These are phyloP conservation scores for Metarhizium anisopliae DNA, from an alignment of 2,329 filamentous ascomycete species.

Conservation along the genomic window DNA sequence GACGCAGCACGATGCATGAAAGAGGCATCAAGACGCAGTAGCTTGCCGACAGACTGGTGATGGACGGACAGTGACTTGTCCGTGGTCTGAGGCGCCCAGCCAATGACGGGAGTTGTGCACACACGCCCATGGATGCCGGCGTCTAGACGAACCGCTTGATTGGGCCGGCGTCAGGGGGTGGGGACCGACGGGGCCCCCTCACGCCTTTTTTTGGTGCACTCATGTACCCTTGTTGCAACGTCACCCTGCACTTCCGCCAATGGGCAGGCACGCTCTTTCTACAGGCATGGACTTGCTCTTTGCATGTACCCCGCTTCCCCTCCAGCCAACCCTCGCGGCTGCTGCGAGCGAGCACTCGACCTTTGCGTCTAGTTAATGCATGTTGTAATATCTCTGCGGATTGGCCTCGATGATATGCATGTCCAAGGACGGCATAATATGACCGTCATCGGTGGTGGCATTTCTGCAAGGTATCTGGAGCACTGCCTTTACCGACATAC, in stretches of 20 bases:
- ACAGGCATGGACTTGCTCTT: no score
- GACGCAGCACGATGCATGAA: neutral
- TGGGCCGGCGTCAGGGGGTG: constrained; percentile 7
- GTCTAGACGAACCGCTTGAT: constrained; percentile 14
- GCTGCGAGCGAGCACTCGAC: no score
- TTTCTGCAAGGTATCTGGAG: neutral
- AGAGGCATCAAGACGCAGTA: neutral
- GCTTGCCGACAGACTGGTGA: neutral
- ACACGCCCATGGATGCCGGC: constrained; percentile 9
- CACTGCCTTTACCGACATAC: neutral
- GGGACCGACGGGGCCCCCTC: neutral
- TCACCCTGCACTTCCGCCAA: constrained; percentile 1
- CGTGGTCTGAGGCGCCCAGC: neutral
- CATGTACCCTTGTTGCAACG: neutral
- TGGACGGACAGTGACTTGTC: neutral
- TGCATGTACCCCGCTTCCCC: no score
- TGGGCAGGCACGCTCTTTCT: neutral
- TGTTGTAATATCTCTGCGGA: neutral
- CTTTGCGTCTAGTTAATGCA: neutral
- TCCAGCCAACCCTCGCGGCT: no score
- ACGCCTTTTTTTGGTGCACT: no score
- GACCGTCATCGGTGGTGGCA: neutral
- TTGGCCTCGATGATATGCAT: neutral
- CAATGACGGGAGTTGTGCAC: constrained; percentile 3
- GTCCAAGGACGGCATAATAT: neutral